A percentile compares a stretch with the other conserved stretches of the same genome.
Conservation (phyloP, 2,329 filamentous ascomycete species). For the Rutstroemia sp. region DNA sequence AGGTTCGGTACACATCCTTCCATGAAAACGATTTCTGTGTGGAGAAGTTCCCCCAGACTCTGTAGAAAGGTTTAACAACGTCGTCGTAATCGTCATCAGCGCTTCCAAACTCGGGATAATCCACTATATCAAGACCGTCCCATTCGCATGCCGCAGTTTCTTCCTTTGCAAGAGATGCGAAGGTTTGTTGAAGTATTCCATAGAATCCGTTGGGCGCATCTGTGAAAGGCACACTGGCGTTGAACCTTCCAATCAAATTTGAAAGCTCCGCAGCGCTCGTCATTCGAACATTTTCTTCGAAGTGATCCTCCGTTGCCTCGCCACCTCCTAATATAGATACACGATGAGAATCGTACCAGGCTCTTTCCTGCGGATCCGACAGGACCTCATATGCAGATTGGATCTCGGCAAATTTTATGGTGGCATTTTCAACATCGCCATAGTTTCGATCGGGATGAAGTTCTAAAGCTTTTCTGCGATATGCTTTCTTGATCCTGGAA, state of each 20-base stretch:
- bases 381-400: slow-evolving; percentile 94
- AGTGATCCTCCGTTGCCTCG: slow-evolving; percentile 38
- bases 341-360: slow-evolving; percentile 96
- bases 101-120: slow-evolving; percentile 79
- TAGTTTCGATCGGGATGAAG: slow-evolving; percentile 93
- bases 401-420: slow-evolving; percentile 79
- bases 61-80: slow-evolving; percentile 75
- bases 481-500: slow-evolving; percentile 81
- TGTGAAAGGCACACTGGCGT: slow-evolving; percentile 67
- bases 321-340: slow-evolving; percentile 63
- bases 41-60: slow-evolving; percentile 69
- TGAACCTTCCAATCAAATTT: slow-evolving; percentile 72
- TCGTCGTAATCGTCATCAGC: slow-evolving; percentile 69
- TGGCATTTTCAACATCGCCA: slow-evolving; percentile 76
- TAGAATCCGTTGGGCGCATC: slow-evolving; percentile 81
- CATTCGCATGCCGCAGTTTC: slow-evolving; percentile 69
- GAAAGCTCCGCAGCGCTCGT: slow-evolving; percentile 78
- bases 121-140: slow-evolving; percentile 50
- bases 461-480: slow-evolving; percentile 83
- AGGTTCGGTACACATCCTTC: slow-evolving; percentile 77
- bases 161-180: slow-evolving; percentile 72
- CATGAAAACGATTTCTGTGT: slow-evolving; percentile 84
- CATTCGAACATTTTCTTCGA: slow-evolving; percentile 62
- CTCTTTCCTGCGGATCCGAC: slow-evolving; percentile 87
- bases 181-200: slow-evolving; percentile 67